phyloP scores from a whole-genome alignment of 345 rosid species.

The Euphorbia pulcherrima region DNA sequence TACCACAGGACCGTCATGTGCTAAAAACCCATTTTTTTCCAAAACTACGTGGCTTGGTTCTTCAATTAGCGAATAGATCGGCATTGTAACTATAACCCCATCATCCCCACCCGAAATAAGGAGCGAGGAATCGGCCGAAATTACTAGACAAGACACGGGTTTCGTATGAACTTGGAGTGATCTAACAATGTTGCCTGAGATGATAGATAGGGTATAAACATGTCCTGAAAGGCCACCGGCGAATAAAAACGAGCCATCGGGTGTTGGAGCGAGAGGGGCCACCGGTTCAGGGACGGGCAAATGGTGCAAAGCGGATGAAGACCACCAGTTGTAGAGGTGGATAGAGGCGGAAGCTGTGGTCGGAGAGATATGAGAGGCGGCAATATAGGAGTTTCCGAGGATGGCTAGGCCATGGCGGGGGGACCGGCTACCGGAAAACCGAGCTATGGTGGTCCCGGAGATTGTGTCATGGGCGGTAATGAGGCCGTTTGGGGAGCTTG shows the following conservation, averaged over 20 bases:
- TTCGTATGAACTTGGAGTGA: constrained; percentile 36
- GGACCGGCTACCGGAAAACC: constrained; percentile 40
- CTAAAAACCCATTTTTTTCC: constrained; percentile 17
- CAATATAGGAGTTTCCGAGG: constrained; percentile 32
- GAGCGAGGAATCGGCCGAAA: constrained; percentile 37
- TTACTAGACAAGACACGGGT: constrained; percentile 39
- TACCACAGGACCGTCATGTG: constrained; percentile 41
- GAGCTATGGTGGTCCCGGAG: constrained; percentile 29
- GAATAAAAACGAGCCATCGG: constrained; percentile 36
- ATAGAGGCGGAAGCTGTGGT: constrained; percentile 34
- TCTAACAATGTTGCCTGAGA: constrained; percentile 32
- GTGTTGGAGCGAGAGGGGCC: constrained; percentile 35
- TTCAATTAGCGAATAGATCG: constrained; percentile 35
- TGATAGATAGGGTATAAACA: constrained; percentile 27
- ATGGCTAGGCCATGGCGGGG: constrained; percentile 44
- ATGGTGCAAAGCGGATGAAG: constrained; percentile 34
- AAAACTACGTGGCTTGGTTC: background rate
- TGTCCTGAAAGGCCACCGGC: constrained; percentile 46
- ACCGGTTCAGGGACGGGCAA: constrained; percentile 48
- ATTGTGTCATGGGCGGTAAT: constrained; percentile 34
- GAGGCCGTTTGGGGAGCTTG: constrained; percentile 43
- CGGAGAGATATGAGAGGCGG: constrained; percentile 42
- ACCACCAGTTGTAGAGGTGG: constrained; percentile 48
- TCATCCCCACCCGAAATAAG: constrained; percentile 45
- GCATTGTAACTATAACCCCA: constrained; percentile 29